Base-by-base conservation (phyloP, 148 eudicot species). In the Rhododendron kiyosumense region DNA sequence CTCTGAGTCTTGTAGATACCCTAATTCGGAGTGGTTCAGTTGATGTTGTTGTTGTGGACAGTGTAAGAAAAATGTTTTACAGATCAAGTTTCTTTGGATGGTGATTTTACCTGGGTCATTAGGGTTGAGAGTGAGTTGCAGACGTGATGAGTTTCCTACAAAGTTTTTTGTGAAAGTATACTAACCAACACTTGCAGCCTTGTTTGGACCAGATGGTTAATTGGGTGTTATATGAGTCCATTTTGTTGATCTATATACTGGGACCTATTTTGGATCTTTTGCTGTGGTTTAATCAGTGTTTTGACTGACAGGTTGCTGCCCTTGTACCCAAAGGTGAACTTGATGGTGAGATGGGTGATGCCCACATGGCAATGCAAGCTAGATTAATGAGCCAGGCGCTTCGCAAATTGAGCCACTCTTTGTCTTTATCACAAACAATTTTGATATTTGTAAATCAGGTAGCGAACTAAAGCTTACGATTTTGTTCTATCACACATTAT, bases 291-390 rank as follows among this genome's bases (percentile, higher is more conserved):
- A 52, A 59, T 76, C 83, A 79, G 17, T 85, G 48, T 78, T 80
- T 43, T 63, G 81, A 79, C 51, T 78, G 67, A 84, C 90, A 95
- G 99, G 99, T 97, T 69, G 99, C 99, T 85, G 99, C 99, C 69
- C 93, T 97, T 75, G 99, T 97, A 51, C 99, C 99, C 15, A 97
- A 94, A 90, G 94, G 95, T 86, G 99, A 97, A 89, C 98, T 95
- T 84, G 99, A 97, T 75, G 99, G 99, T 85, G 99, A 97, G 90
- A 97, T 97, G 98, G 98, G 98, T 63, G 99, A 97, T 89, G 99
- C 99, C 28, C 99, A 97, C 88, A 93, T 97, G 98, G 98, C 98
- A 81, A 97, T 97, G 99, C 99, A 97, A 93, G 99, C 98, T 43
- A 93, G 99, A 87, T 87, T 97, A 88, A 97, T 97, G 99, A 97